Percentiles rank a stretch among this genome's conserved stretches.
Evolutionary conservation across 106 monocot species (phyloP).

Genomic region (Iris macrosiphon): DNA sequence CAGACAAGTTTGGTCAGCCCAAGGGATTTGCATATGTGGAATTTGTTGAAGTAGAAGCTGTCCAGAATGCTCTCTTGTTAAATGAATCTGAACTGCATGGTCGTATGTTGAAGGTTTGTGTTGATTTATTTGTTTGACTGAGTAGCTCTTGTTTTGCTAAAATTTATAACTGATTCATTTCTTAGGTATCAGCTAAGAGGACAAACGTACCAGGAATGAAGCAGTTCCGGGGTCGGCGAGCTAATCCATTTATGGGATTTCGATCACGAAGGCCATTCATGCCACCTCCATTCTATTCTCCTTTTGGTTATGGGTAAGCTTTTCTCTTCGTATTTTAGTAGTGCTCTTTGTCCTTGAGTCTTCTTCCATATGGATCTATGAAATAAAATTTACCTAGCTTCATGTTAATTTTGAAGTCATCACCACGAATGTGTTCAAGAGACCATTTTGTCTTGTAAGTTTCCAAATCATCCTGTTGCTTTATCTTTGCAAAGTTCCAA

Average conservation of each 20-base stretch:
- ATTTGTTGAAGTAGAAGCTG: conserved; percentile 60
- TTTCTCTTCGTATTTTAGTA: no score
- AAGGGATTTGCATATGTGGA: conserved; percentile 66
- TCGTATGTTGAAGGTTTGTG: conserved; percentile 38
- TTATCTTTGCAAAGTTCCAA: no score
- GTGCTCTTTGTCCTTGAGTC: no score
- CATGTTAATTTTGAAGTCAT: no score
- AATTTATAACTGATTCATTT: no score
- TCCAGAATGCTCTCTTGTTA: conserved; percentile 43
- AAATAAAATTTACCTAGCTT: no score
- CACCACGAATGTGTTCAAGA: no score
- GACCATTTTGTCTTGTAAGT: no score
- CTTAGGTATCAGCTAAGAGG: conserved; percentile 14
- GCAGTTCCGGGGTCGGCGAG: conserved; percentile 6
- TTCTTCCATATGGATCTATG: no score
- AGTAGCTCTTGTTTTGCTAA: no score
- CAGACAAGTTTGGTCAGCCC: conserved; percentile 54
- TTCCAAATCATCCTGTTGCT: no score
- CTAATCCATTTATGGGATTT: conserved; percentile 8
- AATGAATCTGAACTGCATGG: conserved; percentile 53
- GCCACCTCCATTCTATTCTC: conserved; percentile 7
- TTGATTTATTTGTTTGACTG: neutral
- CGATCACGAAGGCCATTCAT: conserved; percentile 7
- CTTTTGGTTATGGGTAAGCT: neutral
- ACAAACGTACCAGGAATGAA: conserved; percentile 12